A percentile compares a stretch with the other conserved stretches of the same genome.
phyloP scores from a whole-genome alignment of 805 yeast genomes.

The Ogataea ramenticola region DNA sequence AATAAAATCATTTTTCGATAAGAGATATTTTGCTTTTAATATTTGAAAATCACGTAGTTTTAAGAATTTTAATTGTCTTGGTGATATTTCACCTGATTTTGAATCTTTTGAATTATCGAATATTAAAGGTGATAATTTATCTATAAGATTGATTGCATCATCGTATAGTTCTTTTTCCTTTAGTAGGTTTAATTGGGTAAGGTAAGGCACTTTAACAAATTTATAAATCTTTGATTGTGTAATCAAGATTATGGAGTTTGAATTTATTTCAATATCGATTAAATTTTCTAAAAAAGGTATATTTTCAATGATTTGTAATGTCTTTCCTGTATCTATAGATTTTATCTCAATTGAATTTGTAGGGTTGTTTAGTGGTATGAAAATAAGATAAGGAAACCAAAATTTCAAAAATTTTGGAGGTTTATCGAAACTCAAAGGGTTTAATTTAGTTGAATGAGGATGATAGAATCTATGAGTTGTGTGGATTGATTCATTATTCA shows the following conservation, averaged over 20 bases:
- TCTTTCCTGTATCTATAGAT: slow-evolving; percentile 28
- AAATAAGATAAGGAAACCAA: slow-evolving; percentile 34
- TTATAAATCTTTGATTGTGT: slow-evolving; percentile 21
- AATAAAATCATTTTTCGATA: slow-evolving; percentile 22
- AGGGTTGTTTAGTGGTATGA: slow-evolving; percentile 17
- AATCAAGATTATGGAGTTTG: slow-evolving; percentile 22
- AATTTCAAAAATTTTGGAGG: slow-evolving; percentile 23
- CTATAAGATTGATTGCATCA: slow-evolving; percentile 39
- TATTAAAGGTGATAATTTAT: slow-evolving; percentile 21
- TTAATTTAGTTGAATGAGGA: background rate
- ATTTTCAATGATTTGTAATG: slow-evolving; percentile 24
- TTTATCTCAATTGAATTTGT: slow-evolving; percentile 27
- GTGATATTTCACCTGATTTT: slow-evolving; percentile 7
- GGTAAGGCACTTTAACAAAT: slow-evolving; percentile 21
- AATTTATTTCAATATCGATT: slow-evolving; percentile 15
- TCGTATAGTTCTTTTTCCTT: slow-evolving; percentile 23
- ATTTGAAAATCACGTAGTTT: slow-evolving; percentile 38
- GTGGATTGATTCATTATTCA: background rate
- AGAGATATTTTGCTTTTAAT: slow-evolving; percentile 25
- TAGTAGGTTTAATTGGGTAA: slow-evolving; percentile 27
- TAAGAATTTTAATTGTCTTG: slow-evolving; percentile 24
- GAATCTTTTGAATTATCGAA: slow-evolving; percentile 6
- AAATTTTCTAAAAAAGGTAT: slow-evolving; percentile 3
- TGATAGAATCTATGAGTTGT: background rate
- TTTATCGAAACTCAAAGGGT: slow-evolving; percentile 12